Evolutionary conservation across 2,329 filamentous ascomycete genomes (phyloP).

Genomic region (Myriosclerotinia duriaeana): DNA sequence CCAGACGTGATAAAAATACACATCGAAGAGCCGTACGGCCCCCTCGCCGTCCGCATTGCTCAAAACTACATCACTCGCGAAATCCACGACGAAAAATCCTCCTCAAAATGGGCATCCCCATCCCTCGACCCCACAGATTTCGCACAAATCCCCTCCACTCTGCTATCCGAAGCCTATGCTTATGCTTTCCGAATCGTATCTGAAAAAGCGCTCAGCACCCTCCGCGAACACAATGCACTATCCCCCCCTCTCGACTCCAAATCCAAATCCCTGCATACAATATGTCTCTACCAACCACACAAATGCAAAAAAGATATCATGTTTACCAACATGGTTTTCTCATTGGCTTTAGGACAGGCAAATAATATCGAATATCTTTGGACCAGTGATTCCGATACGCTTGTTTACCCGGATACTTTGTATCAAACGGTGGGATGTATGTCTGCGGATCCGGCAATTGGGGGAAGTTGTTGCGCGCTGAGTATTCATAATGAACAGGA

Average conservation of each 20-base stretch:
- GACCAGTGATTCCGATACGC: constrained; percentile 42
- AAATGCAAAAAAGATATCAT: constrained; percentile 45
- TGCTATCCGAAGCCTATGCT: constrained; percentile 25
- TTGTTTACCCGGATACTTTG: constrained; percentile 29
- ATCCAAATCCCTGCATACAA: constrained; percentile 19
- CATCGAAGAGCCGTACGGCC: constrained; percentile 27
- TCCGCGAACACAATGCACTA: constrained; percentile 25
- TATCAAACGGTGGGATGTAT: constrained; percentile 38
- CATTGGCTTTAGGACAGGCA: constrained; percentile 40
- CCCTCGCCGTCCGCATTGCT: constrained; percentile 27
- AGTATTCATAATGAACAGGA: constrained; percentile 42
- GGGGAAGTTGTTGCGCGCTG: constrained; percentile 41
- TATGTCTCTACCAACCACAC: constrained; percentile 43
- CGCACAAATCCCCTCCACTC: constrained; percentile 10
- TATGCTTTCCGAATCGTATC: constrained; percentile 26
- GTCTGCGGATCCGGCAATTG: constrained; percentile 40
- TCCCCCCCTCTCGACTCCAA: background rate
- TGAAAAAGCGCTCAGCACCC: constrained; percentile 24
- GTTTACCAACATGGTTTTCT: constrained; percentile 43
- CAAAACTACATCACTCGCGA: constrained; percentile 26
- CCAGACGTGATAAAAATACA: constrained; percentile 28
- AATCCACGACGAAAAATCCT: constrained; percentile 21
- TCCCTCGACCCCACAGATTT: constrained; percentile 15
- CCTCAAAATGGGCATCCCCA: constrained; percentile 7
- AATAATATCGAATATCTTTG: constrained; percentile 42